Evolutionary conservation across 345 rosid genomes (phyloP).

Genomic region (Camelina laxa): DNA sequence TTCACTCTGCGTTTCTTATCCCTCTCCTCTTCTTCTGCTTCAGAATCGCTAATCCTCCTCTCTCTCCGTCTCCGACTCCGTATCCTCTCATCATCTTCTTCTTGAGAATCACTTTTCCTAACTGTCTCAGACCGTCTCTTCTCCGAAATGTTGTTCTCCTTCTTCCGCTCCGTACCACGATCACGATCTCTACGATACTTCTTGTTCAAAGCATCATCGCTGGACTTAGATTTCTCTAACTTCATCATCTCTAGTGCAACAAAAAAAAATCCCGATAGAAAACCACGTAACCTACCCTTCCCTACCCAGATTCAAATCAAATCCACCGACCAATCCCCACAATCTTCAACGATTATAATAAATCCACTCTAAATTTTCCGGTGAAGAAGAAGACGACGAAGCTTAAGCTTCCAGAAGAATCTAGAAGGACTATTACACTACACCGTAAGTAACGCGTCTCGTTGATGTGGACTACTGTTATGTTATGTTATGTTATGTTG

Average conservation of each 20-base stretch:
- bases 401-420: too few species aligned
- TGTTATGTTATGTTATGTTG: too few species aligned
- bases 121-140: conserved; percentile 43
- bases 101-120: conserved; percentile 47
- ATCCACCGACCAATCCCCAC: too few species aligned
- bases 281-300: too few species aligned
- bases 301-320: too few species aligned
- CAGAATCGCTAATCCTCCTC: conserved; percentile 52
- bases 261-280: too few species aligned
- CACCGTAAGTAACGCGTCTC: too few species aligned
- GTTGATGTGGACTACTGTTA: too few species aligned
- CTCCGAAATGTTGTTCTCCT: conserved; percentile 8
- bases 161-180: conserved; percentile 49
- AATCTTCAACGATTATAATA: too few species aligned
- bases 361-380: too few species aligned
- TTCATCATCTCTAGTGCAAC: conserved; percentile 10
- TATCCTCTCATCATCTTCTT: conserved; percentile 46
- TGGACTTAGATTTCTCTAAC: conserved; percentile 19
- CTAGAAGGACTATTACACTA: too few species aligned
- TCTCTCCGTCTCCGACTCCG: conserved; percentile 56
- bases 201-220: conserved; percentile 49
- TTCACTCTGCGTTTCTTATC: conserved; percentile 43
- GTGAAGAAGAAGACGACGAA: too few species aligned
- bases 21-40: conserved; percentile 47
- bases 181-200: conserved; percentile 53